These are phyloP conservation scores for Crepidotus sp. DNA, from an alignment of 1,284 basidiomycete genomes.

Conservation along the genomic window DNA sequence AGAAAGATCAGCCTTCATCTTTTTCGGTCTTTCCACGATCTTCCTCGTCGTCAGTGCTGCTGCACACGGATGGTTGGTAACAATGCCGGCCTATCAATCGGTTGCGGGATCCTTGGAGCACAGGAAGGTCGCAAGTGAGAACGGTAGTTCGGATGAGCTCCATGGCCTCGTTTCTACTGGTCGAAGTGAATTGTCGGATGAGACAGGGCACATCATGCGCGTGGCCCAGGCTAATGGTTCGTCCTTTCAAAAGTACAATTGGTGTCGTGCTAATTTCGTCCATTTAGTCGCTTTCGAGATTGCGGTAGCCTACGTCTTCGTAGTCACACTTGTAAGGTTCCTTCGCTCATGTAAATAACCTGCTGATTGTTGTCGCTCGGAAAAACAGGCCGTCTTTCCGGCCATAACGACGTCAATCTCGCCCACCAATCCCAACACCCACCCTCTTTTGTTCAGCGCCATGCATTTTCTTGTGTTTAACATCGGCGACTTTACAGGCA, in stretches of 20 bases:
- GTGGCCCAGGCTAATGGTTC: slow-evolving; percentile 53
- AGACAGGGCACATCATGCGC: slow-evolving; percentile 38
- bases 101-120: slow-evolving; percentile 37
- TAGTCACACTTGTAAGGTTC: slow-evolving; percentile 65
- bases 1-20: slow-evolving; percentile 56
- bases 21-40: slow-evolving; percentile 61
- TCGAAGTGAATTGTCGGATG: slow-evolving; percentile 21
- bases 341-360: not conserved
- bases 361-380: slow-evolving; percentile 5
- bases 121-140: slow-evolving; percentile 18
- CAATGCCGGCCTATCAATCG: slow-evolving; percentile 47
- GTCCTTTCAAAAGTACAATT: not conserved
- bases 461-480: slow-evolving; percentile 70
- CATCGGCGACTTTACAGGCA: slow-evolving; percentile 70
- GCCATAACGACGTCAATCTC: slow-evolving; percentile 72
- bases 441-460: slow-evolving; percentile 61
- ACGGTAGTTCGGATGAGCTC: slow-evolving; percentile 27
- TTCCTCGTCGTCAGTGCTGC: slow-evolving; percentile 48
- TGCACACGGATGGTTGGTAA: slow-evolving; percentile 50
- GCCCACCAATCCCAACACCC: slow-evolving; percentile 50
- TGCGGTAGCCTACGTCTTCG: slow-evolving; percentile 68
- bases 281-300: slow-evolving; percentile 53
- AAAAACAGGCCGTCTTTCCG: slow-evolving; percentile 69
- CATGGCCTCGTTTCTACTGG: slow-evolving; percentile 28
- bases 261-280: not conserved